Conservation (phyloP, 2,329 filamentous ascomycete species). For the Cladosporium cucumerinum region DNA sequence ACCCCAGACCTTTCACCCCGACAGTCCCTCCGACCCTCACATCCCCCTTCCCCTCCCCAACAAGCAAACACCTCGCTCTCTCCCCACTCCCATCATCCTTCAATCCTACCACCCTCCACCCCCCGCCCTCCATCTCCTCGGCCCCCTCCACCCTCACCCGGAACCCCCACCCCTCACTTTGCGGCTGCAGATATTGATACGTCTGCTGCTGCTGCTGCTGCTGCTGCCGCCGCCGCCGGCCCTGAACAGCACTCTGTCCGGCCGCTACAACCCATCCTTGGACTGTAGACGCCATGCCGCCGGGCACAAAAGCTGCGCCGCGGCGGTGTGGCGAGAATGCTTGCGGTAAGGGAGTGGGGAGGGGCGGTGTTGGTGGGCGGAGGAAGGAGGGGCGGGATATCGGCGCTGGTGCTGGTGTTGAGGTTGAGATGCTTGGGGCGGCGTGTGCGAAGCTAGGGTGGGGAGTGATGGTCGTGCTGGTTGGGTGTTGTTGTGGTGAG, state of each 20-base stretch:
- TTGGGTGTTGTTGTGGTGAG: conserved; percentile 12
- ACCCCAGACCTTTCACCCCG: not conserved
- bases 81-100: not conserved
- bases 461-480: not conserved
- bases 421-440: not conserved
- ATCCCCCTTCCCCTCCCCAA: conserved; percentile 13
- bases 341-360: conserved; percentile 44
- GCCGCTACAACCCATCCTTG: conserved; percentile 51
- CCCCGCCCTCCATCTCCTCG: conserved; percentile 20
- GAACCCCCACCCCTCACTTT: conserved; percentile 21
- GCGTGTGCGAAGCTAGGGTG: not conserved
- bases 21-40: not conserved
- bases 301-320: conserved; percentile 47
- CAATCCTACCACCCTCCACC: conserved; percentile 3
- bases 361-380: conserved; percentile 29
- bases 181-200: conserved; percentile 19
- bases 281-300: conserved; percentile 49
- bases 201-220: conserved; percentile 23
- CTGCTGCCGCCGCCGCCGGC: conserved; percentile 19
- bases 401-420: not conserved
- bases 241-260: conserved; percentile 29
- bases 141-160: conserved; percentile 23
- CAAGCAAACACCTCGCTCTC: not conserved
- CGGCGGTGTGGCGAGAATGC: conserved; percentile 54
- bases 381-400: conserved; percentile 12